phyloP scores from a whole-genome alignment of 805 yeast species.

The Candida ipomoeae region DNA sequence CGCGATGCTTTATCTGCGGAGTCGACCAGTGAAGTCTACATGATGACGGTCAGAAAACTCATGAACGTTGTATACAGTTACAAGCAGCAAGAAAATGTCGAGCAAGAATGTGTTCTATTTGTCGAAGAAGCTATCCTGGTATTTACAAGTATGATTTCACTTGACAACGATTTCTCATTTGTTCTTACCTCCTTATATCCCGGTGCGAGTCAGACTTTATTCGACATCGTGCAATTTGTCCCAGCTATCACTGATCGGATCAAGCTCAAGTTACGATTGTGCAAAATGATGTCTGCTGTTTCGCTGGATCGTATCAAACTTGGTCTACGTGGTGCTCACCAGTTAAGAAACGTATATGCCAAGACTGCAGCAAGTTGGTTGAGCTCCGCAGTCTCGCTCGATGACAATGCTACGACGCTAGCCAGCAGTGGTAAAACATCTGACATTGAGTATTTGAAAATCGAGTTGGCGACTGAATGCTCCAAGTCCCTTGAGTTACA shows the following conservation, averaged over 20 bases:
- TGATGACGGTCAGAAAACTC: constrained; percentile 44
- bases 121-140: constrained; percentile 50
- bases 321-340: constrained; percentile 44
- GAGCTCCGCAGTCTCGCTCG: constrained; percentile 43
- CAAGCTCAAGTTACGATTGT: constrained; percentile 41
- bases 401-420: constrained; percentile 16
- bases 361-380: constrained; percentile 50
- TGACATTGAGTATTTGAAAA: constrained; percentile 45
- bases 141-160: constrained; percentile 35
- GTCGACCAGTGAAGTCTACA: constrained; percentile 55
- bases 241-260: constrained; percentile 28
- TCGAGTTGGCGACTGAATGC: constrained; percentile 63
- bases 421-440: constrained; percentile 2
- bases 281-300: constrained; percentile 34
- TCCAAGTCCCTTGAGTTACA: constrained; percentile 54
- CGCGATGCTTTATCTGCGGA: constrained; percentile 68
- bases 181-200: constrained; percentile 31
- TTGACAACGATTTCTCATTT: constrained; percentile 35
- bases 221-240: constrained; percentile 26
- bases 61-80: constrained; percentile 33
- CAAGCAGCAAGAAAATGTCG: constrained; percentile 22
- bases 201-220: constrained; percentile 23
- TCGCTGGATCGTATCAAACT: constrained; percentile 30
- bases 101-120: constrained; percentile 32
- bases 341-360: constrained; percentile 45